These are phyloP conservation scores for Phytopythium delawarense DNA, from an alignment of 352 stramenopile species.

Conservation along the genomic window DNA sequence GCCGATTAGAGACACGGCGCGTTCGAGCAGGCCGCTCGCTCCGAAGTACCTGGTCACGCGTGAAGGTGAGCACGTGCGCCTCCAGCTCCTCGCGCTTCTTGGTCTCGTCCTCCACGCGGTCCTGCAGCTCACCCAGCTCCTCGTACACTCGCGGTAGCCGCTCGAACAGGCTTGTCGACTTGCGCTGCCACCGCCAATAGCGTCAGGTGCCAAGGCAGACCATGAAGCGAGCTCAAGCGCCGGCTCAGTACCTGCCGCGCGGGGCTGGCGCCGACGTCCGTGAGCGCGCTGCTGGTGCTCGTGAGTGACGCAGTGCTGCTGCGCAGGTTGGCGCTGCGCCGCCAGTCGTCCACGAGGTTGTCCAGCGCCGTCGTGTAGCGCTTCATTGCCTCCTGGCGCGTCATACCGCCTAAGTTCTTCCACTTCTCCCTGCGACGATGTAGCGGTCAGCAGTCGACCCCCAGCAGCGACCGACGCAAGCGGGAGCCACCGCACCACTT, in stretches of 20 bases:
- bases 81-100: constrained; percentile 71
- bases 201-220: neutral
- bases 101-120: constrained; percentile 62
- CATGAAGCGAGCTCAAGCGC: neutral
- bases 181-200: neutral
- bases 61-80: constrained; percentile 56
- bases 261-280: constrained; percentile 1
- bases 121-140: constrained; percentile 59
- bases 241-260: neutral
- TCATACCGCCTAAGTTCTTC: constrained; percentile 59
- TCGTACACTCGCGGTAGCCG: constrained; percentile 61
- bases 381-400: constrained; percentile 74
- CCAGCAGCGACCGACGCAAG: too few species aligned
- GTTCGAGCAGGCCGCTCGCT: too few species aligned
- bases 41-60: constrained; percentile 38
- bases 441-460: neutral
- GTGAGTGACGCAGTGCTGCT: constrained; percentile 11
- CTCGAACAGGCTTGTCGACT: constrained; percentile 61
- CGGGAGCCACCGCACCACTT: constrained; percentile 31
- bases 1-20: neutral
- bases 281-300: constrained; percentile 10
- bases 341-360: constrained; percentile 80
- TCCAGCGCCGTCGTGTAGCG: constrained; percentile 70
- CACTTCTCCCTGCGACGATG: constrained; percentile 57
- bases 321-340: constrained; percentile 46